Percentiles rank a stretch among this genome's conserved stretches.
Conservation (phyloP, 2,329 filamentous ascomycete genomes). For the Penicillium griseofulvum region DNA sequence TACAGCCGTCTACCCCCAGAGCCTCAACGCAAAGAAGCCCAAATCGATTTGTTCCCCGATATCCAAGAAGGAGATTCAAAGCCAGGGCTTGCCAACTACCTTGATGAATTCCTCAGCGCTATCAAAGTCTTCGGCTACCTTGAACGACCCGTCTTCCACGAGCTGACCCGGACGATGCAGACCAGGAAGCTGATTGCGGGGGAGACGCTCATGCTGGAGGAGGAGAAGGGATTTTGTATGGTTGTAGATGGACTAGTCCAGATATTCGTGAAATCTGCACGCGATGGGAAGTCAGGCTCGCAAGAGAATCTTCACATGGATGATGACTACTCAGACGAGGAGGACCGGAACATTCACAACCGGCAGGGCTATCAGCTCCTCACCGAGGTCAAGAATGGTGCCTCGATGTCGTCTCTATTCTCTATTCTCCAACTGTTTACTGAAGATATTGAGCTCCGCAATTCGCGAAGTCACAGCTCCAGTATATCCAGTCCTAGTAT, state of each 20-base stretch:
- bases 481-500: slow-evolving; percentile 35
- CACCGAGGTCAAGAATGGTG: slow-evolving; percentile 95
- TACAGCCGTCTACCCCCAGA: slow-evolving; percentile 91
- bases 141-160: slow-evolving; percentile 94
- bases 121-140: slow-evolving; percentile 99
- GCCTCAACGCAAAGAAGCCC: slow-evolving; percentile 91
- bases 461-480: slow-evolving; percentile 56
- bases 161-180: slow-evolving; percentile 96
- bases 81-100: slow-evolving; percentile 87
- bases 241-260: slow-evolving; percentile 96
- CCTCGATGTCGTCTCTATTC: slow-evolving; percentile 97
- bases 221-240: slow-evolving; percentile 96
- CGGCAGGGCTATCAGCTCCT: slow-evolving; percentile 90
- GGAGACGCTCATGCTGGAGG: slow-evolving; percentile 90
- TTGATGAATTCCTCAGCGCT: slow-evolving; percentile 95
- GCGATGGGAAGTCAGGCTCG: slow-evolving; percentile 39
- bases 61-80: slow-evolving; percentile 87
- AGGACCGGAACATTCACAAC: slow-evolving; percentile 59
- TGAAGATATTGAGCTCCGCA: slow-evolving; percentile 80
- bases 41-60: slow-evolving; percentile 92
- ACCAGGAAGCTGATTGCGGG: slow-evolving; percentile 93
- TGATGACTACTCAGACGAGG: slow-evolving; percentile 62
- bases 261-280: slow-evolving; percentile 93
- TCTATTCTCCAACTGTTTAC: slow-evolving; percentile 97
- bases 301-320: slow-evolving; percentile 42